A percentile compares a stretch with the other conserved stretches of the same genome.
Conservation (phyloP, 208 protist species). For the Lotmaria passim region DNA sequence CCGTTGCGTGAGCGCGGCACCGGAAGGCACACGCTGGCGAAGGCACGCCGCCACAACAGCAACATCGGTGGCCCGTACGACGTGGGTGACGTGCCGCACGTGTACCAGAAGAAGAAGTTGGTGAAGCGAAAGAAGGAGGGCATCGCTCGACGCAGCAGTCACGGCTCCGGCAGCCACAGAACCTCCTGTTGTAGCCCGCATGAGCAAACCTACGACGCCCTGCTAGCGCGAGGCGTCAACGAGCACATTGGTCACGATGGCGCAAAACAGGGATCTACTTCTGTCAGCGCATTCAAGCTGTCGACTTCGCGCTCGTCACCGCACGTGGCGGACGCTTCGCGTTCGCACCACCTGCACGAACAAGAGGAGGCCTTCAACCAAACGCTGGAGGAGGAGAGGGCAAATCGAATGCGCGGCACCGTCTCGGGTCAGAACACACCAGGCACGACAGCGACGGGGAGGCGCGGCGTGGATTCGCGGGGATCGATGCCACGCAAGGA, state of each 20-base stretch:
- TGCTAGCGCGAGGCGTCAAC: background rate
- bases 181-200: slow-evolving; percentile 7
- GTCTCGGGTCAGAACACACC: background rate
- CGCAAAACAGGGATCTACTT: slow-evolving; percentile 2
- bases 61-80: slow-evolving; percentile 6
- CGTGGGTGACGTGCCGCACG: slow-evolving; percentile 2
- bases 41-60: slow-evolving; percentile 2
- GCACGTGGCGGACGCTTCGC: background rate
- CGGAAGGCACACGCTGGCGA: background rate
- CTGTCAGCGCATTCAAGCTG: slow-evolving; percentile 14
- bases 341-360: background rate
- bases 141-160: background rate
- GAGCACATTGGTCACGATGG: background rate
- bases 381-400: background rate
- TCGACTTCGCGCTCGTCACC: background rate
- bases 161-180: slow-evolving; percentile 10
- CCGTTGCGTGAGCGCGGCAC: background rate
- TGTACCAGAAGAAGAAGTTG: slow-evolving; percentile 19
- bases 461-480: background rate
- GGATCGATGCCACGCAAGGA: slow-evolving; percentile 32
- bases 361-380: background rate
- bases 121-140: slow-evolving; percentile 27
- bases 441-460: background rate
- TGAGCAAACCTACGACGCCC: background rate
- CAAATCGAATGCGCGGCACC: slow-evolving; percentile 1